Conservation (phyloP, 257 asterid species). For the Pogostemon cablin region DNA sequence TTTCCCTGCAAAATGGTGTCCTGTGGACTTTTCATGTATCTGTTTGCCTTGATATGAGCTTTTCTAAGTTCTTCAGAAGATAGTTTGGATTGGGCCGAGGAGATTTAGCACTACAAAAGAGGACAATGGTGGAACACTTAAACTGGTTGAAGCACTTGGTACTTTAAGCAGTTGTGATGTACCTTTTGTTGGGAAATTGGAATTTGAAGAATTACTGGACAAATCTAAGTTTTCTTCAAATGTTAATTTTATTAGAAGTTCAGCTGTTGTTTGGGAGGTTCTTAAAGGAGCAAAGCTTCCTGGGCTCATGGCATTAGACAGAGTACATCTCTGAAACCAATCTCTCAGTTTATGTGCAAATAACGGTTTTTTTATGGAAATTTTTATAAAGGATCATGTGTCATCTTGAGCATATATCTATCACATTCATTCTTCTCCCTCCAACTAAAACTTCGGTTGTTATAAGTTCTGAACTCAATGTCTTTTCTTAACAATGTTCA, state of each 20-base stretch:
- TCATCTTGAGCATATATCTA: neutral
- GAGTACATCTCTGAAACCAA: constrained; percentile 50
- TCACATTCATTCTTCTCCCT: constrained; percentile 17
- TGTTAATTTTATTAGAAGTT: constrained; percentile 51
- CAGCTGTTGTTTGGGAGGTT: constrained; percentile 81
- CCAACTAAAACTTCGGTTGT: constrained; percentile 1
- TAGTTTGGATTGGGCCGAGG: constrained; percentile 79
- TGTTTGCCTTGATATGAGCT: constrained; percentile 13
- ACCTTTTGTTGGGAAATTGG: constrained; percentile 70
- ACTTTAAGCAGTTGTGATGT: constrained; percentile 49
- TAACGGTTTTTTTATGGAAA: constrained; percentile 18
- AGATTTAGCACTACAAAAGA: constrained; percentile 54
- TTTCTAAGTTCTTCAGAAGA: constrained; percentile 57
- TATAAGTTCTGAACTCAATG: neutral
- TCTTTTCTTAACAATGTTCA: constrained; percentile 11
- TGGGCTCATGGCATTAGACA: constrained; percentile 88
- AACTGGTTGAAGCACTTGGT: constrained; percentile 60
- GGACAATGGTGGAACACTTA: constrained; percentile 49
- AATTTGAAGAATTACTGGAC: constrained; percentile 38
- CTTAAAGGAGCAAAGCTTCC: constrained; percentile 92
- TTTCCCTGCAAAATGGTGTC: constrained; percentile 18
- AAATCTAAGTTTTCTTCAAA: constrained; percentile 40
- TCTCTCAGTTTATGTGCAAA: constrained; percentile 25
- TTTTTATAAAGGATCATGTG: constrained; percentile 13
- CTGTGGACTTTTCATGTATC: constrained; percentile 23